Conservation (phyloP, 73 alveolate species). For the Paramecium sonneborni region DNA sequence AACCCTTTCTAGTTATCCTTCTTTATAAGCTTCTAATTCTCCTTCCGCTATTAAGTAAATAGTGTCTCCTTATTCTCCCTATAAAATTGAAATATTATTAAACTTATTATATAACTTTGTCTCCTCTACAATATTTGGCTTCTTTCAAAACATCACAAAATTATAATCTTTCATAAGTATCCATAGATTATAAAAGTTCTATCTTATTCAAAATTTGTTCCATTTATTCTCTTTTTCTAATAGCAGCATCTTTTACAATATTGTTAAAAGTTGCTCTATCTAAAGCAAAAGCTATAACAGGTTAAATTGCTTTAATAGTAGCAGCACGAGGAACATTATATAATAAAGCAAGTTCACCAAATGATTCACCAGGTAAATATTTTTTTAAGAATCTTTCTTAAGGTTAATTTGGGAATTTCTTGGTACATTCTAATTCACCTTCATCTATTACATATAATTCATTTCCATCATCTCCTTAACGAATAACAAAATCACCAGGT, state of each 20-base stretch:
- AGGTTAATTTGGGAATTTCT: conserved; percentile 47
- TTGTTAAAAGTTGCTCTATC: conserved; percentile 94
- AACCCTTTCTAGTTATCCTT: conserved; percentile 80
- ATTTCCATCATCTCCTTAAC: conserved; percentile 96
- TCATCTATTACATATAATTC: conserved; percentile 88
- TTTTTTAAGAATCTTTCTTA: conserved; percentile 74
- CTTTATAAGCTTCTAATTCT: conserved; percentile 70
- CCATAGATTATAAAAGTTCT: conserved; percentile 80
- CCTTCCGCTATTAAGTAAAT: conserved; percentile 86
- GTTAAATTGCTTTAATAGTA: conserved; percentile 81
- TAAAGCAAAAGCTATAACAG: conserved; percentile 79
- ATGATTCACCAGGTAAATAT: conserved; percentile 77
- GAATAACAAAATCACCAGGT: conserved; percentile 71
- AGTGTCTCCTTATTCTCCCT: conserved; percentile 78
- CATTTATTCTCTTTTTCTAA: conserved; percentile 87
- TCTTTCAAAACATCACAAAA: conserved; percentile 83
- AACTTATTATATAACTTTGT: conserved; percentile 48
- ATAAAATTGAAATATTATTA: conserved; percentile 59
- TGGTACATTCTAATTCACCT: conserved; percentile 86
- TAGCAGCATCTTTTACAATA: conserved; percentile 92
- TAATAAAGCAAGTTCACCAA: conserved; percentile 89
- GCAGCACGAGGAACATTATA: conserved; percentile 96
- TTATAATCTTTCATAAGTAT: conserved; percentile 86
- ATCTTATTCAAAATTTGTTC: conserved; percentile 80
- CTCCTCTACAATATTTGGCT: conserved; percentile 57